phyloP scores from a whole-genome alignment of 2,329 filamentous ascomycete genomes.

The Didymella exigua region DNA sequence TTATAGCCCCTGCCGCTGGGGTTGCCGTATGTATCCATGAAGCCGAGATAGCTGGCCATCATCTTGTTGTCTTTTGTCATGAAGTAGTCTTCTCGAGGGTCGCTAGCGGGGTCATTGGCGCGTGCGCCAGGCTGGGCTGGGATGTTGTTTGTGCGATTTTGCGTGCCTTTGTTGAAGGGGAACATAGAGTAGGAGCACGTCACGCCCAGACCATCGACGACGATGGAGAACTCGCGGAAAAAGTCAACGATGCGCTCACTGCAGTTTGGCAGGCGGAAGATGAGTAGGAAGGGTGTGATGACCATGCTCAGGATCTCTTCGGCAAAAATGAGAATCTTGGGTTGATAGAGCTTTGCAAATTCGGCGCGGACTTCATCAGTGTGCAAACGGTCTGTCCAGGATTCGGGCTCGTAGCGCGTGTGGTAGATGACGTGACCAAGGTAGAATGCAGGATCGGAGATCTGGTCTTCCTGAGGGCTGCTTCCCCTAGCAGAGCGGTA shows the following conservation, averaged over 20 bases:
- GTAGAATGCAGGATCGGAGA: constrained; percentile 91
- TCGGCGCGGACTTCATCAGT: constrained; percentile 91
- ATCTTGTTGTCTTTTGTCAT: constrained; percentile 96
- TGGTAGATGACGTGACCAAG: constrained; percentile 88
- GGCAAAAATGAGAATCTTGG: constrained; percentile 88
- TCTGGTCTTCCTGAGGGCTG: constrained; percentile 81
- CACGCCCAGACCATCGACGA: constrained; percentile 93
- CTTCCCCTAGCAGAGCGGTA: constrained; percentile 84
- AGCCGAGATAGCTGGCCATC: constrained; percentile 95
- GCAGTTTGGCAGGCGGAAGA: constrained; percentile 83
- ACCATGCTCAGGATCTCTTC: constrained; percentile 93
- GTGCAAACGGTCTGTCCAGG: constrained; percentile 90
- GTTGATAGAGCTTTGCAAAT: constrained; percentile 88
- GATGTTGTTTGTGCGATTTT: constrained; percentile 53
- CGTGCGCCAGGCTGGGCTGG: constrained; percentile 44
- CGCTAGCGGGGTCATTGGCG: constrained; percentile 54
- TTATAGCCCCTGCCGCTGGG: constrained; percentile 40
- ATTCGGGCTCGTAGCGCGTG: constrained; percentile 86
- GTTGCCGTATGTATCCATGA: constrained; percentile 80
- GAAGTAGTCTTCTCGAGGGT: constrained; percentile 86
- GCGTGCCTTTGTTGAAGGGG: constrained; percentile 84
- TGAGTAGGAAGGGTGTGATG: constrained; percentile 86
- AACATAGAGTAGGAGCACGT: constrained; percentile 98
- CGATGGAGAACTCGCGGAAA: constrained; percentile 95
- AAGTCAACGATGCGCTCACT: constrained; percentile 96